These are phyloP conservation scores for Arthrobotrys megalospora DNA, from an alignment of 2,329 filamentous ascomycete genomes.

Conservation along the genomic window DNA sequence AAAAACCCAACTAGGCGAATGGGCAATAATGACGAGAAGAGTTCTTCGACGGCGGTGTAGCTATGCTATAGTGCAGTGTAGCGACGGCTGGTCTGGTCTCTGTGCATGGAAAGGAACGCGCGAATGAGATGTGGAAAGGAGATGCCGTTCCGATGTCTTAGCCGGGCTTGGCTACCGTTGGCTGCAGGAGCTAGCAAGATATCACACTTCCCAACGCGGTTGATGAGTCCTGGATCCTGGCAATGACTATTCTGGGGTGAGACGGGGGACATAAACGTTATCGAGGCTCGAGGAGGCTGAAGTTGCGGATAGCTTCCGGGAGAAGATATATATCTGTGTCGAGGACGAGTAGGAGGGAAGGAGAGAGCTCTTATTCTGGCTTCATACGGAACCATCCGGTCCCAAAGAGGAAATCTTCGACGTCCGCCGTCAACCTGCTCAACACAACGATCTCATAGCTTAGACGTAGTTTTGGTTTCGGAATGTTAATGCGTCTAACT, in stretches of 20 bases:
- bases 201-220: constrained; percentile 40
- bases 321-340: background rate
- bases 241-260: background rate
- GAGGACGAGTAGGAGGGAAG: background rate
- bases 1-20: constrained; percentile 70
- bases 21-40: constrained; percentile 38
- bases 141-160: constrained; percentile 53
- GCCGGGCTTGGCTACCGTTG: constrained; percentile 51
- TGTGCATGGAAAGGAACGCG: constrained; percentile 6
- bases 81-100: constrained; percentile 6
- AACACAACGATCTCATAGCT: too few species aligned
- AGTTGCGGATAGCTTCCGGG: background rate
- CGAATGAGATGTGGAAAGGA: constrained; percentile 57
- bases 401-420: constrained; percentile 41
- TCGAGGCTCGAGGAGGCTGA: background rate
- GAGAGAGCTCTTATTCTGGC: background rate
- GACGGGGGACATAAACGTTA: background rate
- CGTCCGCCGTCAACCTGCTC: constrained; percentile 6
- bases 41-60: constrained; percentile 42
- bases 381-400: background rate
- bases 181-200: constrained; percentile 35
- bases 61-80: constrained; percentile 25
- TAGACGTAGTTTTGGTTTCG: too few species aligned
- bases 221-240: constrained; percentile 7
- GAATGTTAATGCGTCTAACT: too few species aligned